Conservation (phyloP, 1,284 basidiomycete genomes). For the Malassezia yamatoensis region DNA sequence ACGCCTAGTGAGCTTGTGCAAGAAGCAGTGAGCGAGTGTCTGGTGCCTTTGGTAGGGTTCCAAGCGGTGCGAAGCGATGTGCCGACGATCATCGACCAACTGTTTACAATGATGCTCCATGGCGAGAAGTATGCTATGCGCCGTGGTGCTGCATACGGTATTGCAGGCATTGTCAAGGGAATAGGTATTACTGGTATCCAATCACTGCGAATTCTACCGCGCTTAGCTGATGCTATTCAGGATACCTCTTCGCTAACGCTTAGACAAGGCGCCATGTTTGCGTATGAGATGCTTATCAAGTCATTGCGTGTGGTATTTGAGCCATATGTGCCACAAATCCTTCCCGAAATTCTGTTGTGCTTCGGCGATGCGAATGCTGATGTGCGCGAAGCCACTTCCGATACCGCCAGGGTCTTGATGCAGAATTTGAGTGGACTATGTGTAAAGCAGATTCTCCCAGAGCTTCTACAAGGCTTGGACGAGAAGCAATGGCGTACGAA, state of each 20-base stretch:
- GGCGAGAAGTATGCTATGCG: slow-evolving; percentile 74
- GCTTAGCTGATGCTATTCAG: slow-evolving; percentile 66
- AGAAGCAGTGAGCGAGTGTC: slow-evolving; percentile 78
- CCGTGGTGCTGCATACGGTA: slow-evolving; percentile 87
- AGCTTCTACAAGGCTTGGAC: slow-evolving; percentile 77
- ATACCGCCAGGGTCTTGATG: slow-evolving; percentile 90
- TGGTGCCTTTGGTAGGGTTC: slow-evolving; percentile 71
- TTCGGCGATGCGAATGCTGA: slow-evolving; percentile 85
- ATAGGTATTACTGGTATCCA: slow-evolving; percentile 75
- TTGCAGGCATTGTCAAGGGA: slow-evolving; percentile 85
- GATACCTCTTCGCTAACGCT: slow-evolving; percentile 80
- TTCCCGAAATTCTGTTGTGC: slow-evolving; percentile 72
- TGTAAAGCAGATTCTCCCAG: slow-evolving; percentile 87
- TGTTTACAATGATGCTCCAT: slow-evolving; percentile 58
- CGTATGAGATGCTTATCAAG: slow-evolving; percentile 71
- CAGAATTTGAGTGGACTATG: slow-evolving; percentile 58
- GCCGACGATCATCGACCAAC: slow-evolving; percentile 55
- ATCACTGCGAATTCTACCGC: slow-evolving; percentile 67
- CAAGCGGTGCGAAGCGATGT: slow-evolving; percentile 52
- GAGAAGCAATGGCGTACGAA: slow-evolving; percentile 99
- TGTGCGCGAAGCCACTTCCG: slow-evolving; percentile 87
- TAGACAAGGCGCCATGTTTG: slow-evolving; percentile 88
- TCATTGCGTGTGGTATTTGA: slow-evolving; percentile 83
- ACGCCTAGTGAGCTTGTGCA: slow-evolving; percentile 95
- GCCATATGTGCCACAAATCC: slow-evolving; percentile 75